Conservation (phyloP, 192 early-diverging fungal genomes). For the Anaeromyces robustus region DNA sequence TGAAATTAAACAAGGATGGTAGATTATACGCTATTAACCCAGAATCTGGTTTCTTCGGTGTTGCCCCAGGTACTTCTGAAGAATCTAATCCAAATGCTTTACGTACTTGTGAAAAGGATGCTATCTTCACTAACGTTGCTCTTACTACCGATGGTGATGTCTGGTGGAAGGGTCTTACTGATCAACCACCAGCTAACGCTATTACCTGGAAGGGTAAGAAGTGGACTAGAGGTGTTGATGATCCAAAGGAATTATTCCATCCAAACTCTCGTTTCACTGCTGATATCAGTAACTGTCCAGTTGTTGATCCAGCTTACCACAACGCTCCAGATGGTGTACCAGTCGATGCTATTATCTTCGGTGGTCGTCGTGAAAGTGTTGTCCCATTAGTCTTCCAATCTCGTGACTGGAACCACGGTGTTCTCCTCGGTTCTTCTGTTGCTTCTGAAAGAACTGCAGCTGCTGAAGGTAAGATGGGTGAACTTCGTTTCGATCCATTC, state of each 20-base stretch:
- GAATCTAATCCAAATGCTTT: constrained; percentile 8
- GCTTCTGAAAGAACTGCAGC: constrained; percentile 8
- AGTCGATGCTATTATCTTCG: constrained; percentile 6
- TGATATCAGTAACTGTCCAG: constrained; percentile 4
- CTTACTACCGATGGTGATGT: constrained; percentile 7
- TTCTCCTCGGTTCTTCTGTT: constrained; percentile 7
- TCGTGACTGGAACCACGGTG: constrained; percentile 8
- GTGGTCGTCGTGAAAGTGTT: constrained; percentile 3
- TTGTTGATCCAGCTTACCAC: constrained; percentile 8
- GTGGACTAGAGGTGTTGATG: constrained; percentile 4
- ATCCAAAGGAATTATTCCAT: constrained; percentile 5
- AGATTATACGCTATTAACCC: constrained; percentile 6
- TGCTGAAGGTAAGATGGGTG: constrained; percentile 8
- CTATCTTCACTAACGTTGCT: constrained; percentile 7
- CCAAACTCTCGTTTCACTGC: constrained; percentile 9
- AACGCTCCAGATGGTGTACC: constrained; percentile 4
- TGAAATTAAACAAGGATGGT: constrained; percentile 5
- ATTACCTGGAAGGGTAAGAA: constrained; percentile 6
- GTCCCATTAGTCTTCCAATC: constrained; percentile 8
- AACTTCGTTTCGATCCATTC: constrained; percentile 11
- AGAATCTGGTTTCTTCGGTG: constrained; percentile 8
- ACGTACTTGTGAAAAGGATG: constrained; percentile 3
- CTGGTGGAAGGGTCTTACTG: constrained; percentile 7
- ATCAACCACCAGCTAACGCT: constrained; percentile 5
- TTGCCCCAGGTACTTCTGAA: constrained; percentile 7